Evolutionary conservation across 2,329 filamentous ascomycete genomes (phyloP).

Genomic region (Paraphoma chrysanthemicola): DNA sequence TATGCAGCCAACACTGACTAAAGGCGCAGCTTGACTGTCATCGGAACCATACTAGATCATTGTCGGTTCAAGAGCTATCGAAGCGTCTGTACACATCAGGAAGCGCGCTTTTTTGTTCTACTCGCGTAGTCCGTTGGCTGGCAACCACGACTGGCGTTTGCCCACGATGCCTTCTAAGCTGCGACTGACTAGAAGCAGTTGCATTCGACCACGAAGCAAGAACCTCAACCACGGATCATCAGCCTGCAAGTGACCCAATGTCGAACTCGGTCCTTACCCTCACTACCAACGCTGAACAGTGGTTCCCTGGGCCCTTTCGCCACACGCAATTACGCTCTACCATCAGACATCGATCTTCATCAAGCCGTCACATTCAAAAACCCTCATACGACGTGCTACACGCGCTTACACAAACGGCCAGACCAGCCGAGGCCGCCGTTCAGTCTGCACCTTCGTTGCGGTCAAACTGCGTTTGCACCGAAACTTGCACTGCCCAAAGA

Average conservation of each 20-base stretch:
- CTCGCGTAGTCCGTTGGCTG: background rate
- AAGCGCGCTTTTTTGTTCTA: too few species aligned
- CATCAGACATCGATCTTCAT: background rate
- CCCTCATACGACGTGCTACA: background rate
- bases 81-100: too few species aligned
- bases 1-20: too few species aligned
- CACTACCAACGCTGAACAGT: background rate
- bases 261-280: background rate
- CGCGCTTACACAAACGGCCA: background rate
- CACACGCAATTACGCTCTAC: background rate
- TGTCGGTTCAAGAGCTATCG: too few species aligned
- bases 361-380: background rate
- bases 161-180: too few species aligned
- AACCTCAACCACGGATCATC: background rate
- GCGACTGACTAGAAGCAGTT: background rate
- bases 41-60: too few species aligned
- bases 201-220: background rate
- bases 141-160: background rate
- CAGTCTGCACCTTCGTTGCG: background rate
- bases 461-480: conserved; percentile 5
- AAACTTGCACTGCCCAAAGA: background rate
- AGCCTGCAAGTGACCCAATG: background rate
- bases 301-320: background rate
- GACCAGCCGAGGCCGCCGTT: background rate
- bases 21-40: too few species aligned